phyloP scores from a whole-genome alignment of 345 rosid species.

The Balakata baccata region DNA sequence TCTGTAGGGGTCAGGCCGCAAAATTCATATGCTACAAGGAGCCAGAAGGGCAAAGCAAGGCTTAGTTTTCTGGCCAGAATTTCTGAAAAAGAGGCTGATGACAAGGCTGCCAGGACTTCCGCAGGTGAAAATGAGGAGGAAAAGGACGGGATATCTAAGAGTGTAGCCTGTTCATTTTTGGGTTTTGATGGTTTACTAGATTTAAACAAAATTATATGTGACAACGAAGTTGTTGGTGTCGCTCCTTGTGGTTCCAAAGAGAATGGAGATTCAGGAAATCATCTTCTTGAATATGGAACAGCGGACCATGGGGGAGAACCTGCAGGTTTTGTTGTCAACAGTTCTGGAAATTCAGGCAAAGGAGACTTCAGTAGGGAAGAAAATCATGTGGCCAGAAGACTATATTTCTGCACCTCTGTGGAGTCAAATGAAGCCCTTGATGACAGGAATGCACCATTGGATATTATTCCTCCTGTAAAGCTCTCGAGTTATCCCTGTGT shows the following conservation, averaged over 20 bases:
- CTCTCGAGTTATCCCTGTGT: not conserved
- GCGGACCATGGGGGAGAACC: not conserved
- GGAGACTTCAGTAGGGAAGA: too few relatives aligned
- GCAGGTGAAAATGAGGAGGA: not conserved
- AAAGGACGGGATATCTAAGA: not conserved
- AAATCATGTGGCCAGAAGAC: too few relatives aligned
- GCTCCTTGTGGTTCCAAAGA: not conserved
- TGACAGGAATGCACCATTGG: not conserved
- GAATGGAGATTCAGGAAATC: not conserved
- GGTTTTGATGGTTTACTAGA: slow-evolving; percentile 5
- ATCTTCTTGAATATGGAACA: not conserved
- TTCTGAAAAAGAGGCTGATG: not conserved
- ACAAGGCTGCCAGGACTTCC: not conserved
- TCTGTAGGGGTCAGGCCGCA: not conserved
- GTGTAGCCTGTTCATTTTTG: not conserved
- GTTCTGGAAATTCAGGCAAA: too few relatives aligned
- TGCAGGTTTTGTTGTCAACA: not conserved
- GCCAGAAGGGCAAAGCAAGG: not conserved
- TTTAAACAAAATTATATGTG: slow-evolving; percentile 6
- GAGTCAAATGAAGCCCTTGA: not conserved
- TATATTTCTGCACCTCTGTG: not conserved
- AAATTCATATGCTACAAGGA: not conserved
- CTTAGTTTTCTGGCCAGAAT: not conserved
- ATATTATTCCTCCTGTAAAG: not conserved
- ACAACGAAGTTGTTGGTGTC: not conserved